Conservation (phyloP, 495 filamentous ascomycete genomes). For the Annulohypoxylon bovei region DNA sequence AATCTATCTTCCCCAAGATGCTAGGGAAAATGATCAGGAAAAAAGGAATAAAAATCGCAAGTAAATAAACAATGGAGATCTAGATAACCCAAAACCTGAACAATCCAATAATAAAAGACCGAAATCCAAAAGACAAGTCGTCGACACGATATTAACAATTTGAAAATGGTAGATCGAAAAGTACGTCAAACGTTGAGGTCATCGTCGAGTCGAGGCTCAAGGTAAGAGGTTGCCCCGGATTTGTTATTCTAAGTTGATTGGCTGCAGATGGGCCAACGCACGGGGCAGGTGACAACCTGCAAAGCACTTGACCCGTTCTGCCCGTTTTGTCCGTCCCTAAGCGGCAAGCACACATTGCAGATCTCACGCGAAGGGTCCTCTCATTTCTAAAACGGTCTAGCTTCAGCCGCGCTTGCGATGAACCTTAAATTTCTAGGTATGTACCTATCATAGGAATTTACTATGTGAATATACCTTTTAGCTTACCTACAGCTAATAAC, state of each 20-base stretch:
- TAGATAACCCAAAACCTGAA: neutral
- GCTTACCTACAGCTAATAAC: neutral
- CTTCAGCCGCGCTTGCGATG: slow-evolving; percentile 26
- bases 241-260: slow-evolving; percentile 10
- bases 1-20: neutral
- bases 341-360: slow-evolving; percentile 21
- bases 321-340: slow-evolving; percentile 8
- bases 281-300: slow-evolving; percentile 30
- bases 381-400: slow-evolving; percentile 34
- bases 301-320: slow-evolving; percentile 24
- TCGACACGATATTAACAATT: neutral
- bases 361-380: slow-evolving; percentile 31
- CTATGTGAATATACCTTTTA: neutral
- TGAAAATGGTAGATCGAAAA: neutral
- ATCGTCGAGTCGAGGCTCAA: slow-evolving; percentile 21
- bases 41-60: neutral
- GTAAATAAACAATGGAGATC: neutral
- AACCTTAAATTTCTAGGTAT: slow-evolving; percentile 8
- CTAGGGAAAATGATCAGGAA: neutral
- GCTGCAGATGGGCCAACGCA: slow-evolving; percentile 21
- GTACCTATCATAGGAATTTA: neutral
- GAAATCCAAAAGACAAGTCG: neutral
- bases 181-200: slow-evolving; percentile 20
- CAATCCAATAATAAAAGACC: neutral
- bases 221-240: slow-evolving; percentile 34